These are phyloP conservation scores for Saturnispora silvae DNA, from an alignment of 805 yeast species.

Conservation along the genomic window DNA sequence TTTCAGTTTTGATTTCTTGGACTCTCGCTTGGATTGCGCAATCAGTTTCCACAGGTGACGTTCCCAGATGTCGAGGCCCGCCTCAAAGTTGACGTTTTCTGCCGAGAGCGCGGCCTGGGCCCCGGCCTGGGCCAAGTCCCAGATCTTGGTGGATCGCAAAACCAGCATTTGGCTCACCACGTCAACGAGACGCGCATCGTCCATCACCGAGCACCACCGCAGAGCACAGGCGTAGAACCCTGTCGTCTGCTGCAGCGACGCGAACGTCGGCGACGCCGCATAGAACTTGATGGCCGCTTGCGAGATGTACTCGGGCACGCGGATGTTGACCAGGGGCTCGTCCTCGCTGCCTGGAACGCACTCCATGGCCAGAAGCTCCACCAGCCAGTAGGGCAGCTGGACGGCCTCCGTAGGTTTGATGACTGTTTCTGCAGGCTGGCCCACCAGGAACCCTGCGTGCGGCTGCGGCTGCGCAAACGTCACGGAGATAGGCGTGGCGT, in stretches of 20 bases:
- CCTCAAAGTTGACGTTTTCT: slow-evolving; percentile 35
- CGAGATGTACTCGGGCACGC: slow-evolving; percentile 60
- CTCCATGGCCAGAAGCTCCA: slow-evolving; percentile 22
- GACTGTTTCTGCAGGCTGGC: slow-evolving; percentile 53
- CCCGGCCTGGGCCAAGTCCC: slow-evolving; percentile 38
- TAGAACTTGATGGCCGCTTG: slow-evolving; percentile 68
- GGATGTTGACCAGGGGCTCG: slow-evolving; percentile 36
- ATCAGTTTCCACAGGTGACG: slow-evolving; percentile 39
- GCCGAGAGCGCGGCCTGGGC: slow-evolving; percentile 7
- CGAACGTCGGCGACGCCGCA: slow-evolving; percentile 40
- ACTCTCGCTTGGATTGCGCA: slow-evolving; percentile 29
- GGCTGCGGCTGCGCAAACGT: slow-evolving; percentile 6
- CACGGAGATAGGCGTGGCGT: slow-evolving; percentile 30
- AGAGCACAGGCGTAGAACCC: slow-evolving; percentile 56
- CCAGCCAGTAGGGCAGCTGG: slow-evolving; percentile 84
- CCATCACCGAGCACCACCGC: slow-evolving; percentile 68
- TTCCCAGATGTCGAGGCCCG: slow-evolving; percentile 68
- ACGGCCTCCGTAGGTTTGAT: slow-evolving; percentile 49
- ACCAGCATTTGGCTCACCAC: slow-evolving; percentile 40
- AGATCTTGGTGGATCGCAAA: slow-evolving; percentile 58
- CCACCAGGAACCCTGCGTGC: slow-evolving; percentile 80
- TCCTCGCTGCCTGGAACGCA: neutral
- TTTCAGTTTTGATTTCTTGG: too few relatives aligned
- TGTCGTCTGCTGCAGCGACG: slow-evolving; percentile 9
- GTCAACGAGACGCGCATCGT: slow-evolving; percentile 50